phyloP scores from a whole-genome alignment of 768 basidiomycete genomes.

The Hygrocybe punicea region DNA sequence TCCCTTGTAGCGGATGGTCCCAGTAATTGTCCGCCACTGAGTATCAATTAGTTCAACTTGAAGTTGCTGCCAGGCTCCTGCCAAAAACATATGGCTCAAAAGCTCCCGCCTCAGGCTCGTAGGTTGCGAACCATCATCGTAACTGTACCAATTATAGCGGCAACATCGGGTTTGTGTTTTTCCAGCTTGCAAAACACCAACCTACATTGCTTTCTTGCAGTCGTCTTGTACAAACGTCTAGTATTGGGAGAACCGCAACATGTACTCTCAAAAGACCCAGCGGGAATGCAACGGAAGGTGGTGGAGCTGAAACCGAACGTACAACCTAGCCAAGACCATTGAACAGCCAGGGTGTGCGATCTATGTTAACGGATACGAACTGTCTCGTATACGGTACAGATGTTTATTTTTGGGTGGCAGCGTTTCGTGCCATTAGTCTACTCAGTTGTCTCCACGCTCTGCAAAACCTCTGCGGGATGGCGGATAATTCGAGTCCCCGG shows the following conservation, averaged over 20 bases:
- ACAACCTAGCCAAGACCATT: conserved; percentile 5
- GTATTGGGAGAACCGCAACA: conserved; percentile 32
- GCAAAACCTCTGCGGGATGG: conserved; percentile 9
- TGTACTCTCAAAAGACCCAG: conserved; percentile 19
- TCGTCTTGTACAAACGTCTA: conserved; percentile 63
- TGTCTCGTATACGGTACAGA: too few species aligned
- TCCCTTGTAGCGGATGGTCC: too few species aligned
- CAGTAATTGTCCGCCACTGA: too few species aligned
- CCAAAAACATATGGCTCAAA: too few species aligned
- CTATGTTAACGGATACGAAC: not conserved
- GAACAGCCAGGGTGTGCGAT: conserved; percentile 9
- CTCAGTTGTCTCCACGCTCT: conserved; percentile 14
- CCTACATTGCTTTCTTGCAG: conserved; percentile 34
- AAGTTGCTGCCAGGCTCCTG: too few species aligned
- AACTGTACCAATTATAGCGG: conserved; percentile 61
- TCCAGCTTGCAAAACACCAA: conserved; percentile 1
- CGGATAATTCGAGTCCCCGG: conserved; percentile 76
- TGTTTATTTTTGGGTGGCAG: too few species aligned
- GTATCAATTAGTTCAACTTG: too few species aligned
- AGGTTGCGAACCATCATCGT: conserved; percentile 54
- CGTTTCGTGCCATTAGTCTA: not conserved
- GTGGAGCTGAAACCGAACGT: conserved; percentile 1
- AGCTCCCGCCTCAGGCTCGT: conserved; percentile 37
- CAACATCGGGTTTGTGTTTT: conserved; percentile 52
- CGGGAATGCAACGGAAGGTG: conserved; percentile 7